Base-by-base conservation (phyloP, 2,329 filamentous ascomycete genomes). In the Arachnopeziza araneosa region DNA sequence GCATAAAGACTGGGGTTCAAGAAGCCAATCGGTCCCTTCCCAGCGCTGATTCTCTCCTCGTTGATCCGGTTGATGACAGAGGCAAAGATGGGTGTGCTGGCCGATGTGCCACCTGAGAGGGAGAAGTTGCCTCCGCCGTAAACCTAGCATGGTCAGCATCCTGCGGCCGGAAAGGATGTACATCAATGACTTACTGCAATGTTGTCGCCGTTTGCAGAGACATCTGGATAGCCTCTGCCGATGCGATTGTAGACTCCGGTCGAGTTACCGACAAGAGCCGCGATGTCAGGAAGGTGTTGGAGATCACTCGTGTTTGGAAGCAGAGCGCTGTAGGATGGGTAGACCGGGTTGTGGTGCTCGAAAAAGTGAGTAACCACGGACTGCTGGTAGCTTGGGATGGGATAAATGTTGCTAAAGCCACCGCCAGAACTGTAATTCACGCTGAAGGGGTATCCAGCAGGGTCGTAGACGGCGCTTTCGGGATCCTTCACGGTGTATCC, bases 1-100 rank as follows among this genome's bases (percentile, higher is more conserved):
- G 75, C 75, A 63, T 82, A 82, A n/a, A 83, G 66, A 50, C 77
- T 75, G 0, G 77, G 80, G 55, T 83, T 80, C 22, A 83, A 69
- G 63, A 83, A 83, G 0, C 80, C 81, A 12, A 83, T 74, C 0
- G 79, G 71, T 9, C 52, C 52, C 24, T 54, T 54, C n/a, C 52
- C 52, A 26, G 24, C 52, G 12, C 14, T 26, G 24, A 54, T 54
- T 30, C 52, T 24, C 9, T 24, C 52, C 19, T 54, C 52, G n/a
- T 54, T 54, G 24, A 54, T 54, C 5, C 52, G 52, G n/a, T 26
- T 54, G 2, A 54, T 19, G 49, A 81, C 74, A 0, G 76, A 70
- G 0, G 76, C 79, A 63, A 79, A 78, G 1, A 80, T 76, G 0
- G 81, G 82, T 32, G 78, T 69, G 2, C 76, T 76, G 8, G 80